Conservation (phyloP, 2,329 filamentous ascomycete species). For the Chlorencoelia australis region DNA sequence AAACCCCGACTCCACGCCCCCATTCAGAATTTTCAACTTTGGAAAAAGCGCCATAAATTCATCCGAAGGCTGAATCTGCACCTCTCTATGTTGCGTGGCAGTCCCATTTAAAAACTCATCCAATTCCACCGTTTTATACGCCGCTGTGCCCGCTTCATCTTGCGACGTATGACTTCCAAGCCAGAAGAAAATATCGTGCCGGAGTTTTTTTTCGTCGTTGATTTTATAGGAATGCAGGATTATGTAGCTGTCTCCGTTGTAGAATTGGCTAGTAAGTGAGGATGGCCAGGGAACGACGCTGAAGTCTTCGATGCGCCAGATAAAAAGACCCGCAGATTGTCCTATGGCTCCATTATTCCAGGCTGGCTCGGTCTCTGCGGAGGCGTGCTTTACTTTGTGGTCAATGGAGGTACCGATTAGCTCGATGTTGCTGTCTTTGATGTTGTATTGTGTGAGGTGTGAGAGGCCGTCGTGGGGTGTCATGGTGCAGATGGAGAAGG, state of each 20-base stretch:
- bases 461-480: slow-evolving; percentile 49
- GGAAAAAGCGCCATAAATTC: slow-evolving; percentile 50
- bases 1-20: slow-evolving; percentile 54
- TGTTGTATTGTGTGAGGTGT: slow-evolving; percentile 52
- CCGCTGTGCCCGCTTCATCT: slow-evolving; percentile 58
- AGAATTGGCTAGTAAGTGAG: slow-evolving; percentile 48
- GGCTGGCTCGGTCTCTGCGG: slow-evolving; percentile 53
- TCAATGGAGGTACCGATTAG: slow-evolving; percentile 35
- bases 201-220: slow-evolving; percentile 37
- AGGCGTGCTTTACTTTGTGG: slow-evolving; percentile 58
- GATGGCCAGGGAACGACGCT: slow-evolving; percentile 51
- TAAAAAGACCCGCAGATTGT: slow-evolving; percentile 40
- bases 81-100: slow-evolving; percentile 55
- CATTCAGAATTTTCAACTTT: slow-evolving; percentile 46
- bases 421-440: slow-evolving; percentile 58
- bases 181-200: slow-evolving; percentile 63
- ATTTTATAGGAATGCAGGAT: slow-evolving; percentile 50
- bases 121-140: slow-evolving; percentile 62
- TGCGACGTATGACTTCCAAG: slow-evolving; percentile 54
- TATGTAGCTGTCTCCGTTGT: slow-evolving; percentile 60
- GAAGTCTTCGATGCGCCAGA: slow-evolving; percentile 62
- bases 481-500: slow-evolving; percentile 39
- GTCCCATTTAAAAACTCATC: slow-evolving; percentile 55
- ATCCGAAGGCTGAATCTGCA: slow-evolving; percentile 42
- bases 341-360: slow-evolving; percentile 56